Conservation (phyloP, 768 basidiomycete genomes). For the Artomyces pyxidatus region DNA sequence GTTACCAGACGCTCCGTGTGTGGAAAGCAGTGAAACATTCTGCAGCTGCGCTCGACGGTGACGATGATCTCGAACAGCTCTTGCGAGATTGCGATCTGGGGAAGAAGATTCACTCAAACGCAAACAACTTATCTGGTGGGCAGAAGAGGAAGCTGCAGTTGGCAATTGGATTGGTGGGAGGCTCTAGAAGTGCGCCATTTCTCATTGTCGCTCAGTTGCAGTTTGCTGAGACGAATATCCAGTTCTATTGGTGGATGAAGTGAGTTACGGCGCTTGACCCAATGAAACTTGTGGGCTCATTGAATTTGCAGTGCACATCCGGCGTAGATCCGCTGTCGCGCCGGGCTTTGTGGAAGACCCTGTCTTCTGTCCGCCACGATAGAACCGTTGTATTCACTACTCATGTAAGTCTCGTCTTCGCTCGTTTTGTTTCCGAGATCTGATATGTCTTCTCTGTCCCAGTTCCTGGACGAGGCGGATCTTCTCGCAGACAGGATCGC, state of each 20-base stretch:
- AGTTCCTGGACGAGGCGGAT: conserved; percentile 78
- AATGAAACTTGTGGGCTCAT: conserved; percentile 17
- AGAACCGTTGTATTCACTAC: conserved; percentile 72
- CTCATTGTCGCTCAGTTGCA: conserved; percentile 8
- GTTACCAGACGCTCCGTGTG: conserved; percentile 62
- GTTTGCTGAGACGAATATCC: neutral
- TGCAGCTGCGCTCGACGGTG: conserved; percentile 31
- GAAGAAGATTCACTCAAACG: conserved; percentile 60
- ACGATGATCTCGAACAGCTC: conserved; percentile 57
- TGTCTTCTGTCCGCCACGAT: conserved; percentile 58
- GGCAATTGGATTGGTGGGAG: conserved; percentile 73
- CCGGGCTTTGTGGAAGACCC: conserved; percentile 67
- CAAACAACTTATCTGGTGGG: conserved; percentile 63
- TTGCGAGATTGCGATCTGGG: conserved; percentile 65
- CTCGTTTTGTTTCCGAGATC: too few species aligned
- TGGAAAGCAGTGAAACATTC: conserved; percentile 60
- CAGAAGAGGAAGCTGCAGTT: conserved; percentile 80
- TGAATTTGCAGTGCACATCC: conserved; percentile 46
- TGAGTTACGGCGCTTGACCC: conserved; percentile 29
- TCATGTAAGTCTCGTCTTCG: conserved; percentile 47
- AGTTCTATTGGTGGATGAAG: conserved; percentile 22
- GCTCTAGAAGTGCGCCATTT: conserved; percentile 63
- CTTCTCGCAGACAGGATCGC: conserved; percentile 70
- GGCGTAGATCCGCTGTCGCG: conserved; percentile 79
- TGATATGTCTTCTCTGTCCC: neutral